Evolutionary conservation across 2,329 filamentous ascomycete genomes (phyloP).

Genomic region (Fonsecaea monophora): DNA sequence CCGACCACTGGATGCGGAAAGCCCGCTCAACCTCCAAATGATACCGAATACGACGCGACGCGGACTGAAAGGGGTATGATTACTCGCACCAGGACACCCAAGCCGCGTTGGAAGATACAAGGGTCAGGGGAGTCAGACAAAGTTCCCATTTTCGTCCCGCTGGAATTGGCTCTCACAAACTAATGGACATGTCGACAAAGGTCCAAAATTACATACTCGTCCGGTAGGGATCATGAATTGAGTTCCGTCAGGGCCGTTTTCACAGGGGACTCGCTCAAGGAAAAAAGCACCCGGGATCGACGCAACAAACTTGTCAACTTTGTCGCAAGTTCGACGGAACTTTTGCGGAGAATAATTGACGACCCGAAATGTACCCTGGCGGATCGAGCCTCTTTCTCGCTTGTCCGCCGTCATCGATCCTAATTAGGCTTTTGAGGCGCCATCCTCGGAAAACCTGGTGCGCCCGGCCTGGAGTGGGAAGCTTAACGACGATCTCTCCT

Average conservation of each 20-base stretch:
- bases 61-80: neutral
- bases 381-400: slow-evolving; percentile 22
- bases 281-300: neutral
- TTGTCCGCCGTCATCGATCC: slow-evolving; percentile 15
- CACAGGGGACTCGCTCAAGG: neutral
- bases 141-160: neutral
- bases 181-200: neutral
- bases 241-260: neutral
- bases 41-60: slow-evolving; percentile 5
- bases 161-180: slow-evolving; percentile 4
- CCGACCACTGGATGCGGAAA: slow-evolving; percentile 7
- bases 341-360: slow-evolving; percentile 14
- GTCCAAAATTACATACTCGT: neutral
- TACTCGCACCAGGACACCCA: neutral
- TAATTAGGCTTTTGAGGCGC: slow-evolving; percentile 6
- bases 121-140: slow-evolving; percentile 9
- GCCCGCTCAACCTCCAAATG: neutral
- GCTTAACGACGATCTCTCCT: slow-evolving; percentile 26
- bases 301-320: neutral
- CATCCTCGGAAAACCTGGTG: neutral
- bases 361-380: slow-evolving; percentile 11
- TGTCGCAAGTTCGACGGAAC: neutral
- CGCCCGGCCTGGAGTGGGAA: slow-evolving; percentile 1
- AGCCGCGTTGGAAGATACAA: slow-evolving; percentile 7
- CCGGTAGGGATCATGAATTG: neutral